Base-by-base conservation (phyloP, 176 grass and related monocot genomes). In the Oryza glumipatula region DNA sequence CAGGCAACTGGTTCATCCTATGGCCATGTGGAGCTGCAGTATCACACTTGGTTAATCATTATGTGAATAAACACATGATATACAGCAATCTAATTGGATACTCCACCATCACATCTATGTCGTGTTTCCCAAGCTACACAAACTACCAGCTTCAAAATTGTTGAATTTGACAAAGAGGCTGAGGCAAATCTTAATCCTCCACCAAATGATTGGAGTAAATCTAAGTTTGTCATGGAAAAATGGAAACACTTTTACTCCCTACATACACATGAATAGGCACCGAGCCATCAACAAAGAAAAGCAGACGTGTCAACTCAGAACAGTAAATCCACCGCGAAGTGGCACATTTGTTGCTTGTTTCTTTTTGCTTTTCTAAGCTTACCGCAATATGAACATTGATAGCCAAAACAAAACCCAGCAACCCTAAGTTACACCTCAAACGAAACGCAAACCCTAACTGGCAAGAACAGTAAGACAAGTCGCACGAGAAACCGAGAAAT, bases 381-480 rank as follows among this genome's bases (percentile, higher is more conserved):
- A 14, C 17, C 5, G 28, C 6, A 45, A 63, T 6, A 72, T 21
- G 14, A 9, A 28, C 13, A 56, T 16, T 68, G 5, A 38, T 11
- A 22, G 2, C 16, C 36, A 32, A 5, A 74, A 33, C 5, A 1
- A 49, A 58, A 1, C 28, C 21, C 74, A 78, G 30, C 13, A 70
- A 46, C 69, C 47, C 65, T 28, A 63, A 38, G 70, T 11, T 16
- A 51, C 65, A 35, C 1, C 32, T 17, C 7, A 56, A 10, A 84
- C 35, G 13, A 76, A 76, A 10, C 24, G 11, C n/a, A 68, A 68
- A 51, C 68, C 61, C 61, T 79, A 78, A 79, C 16, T 35, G 66
- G 4, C 19, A 86, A 38, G 48, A 52, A 67, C 15, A 70, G 23
- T 7, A 68, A 13, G 44, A n/a, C 36, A 23, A 58, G 82, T 41